These are phyloP conservation scores for Aspergillus ibericus DNA, from an alignment of 2,329 filamentous ascomycete genomes.

Conservation along the genomic window DNA sequence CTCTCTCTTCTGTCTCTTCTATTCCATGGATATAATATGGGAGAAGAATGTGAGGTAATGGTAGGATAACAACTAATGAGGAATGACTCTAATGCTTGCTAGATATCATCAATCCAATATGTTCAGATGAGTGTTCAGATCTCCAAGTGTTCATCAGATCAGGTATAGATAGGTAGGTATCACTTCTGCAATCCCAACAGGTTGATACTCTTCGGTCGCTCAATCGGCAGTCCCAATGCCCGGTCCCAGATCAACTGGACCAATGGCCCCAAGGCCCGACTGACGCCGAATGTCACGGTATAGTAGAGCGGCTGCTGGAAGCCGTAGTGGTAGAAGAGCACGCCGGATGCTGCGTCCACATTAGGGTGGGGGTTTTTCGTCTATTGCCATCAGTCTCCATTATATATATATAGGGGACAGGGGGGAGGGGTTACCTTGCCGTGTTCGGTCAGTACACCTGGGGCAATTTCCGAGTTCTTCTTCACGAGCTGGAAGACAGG, in stretches of 20 bases:
- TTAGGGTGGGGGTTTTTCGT: slow-evolving; percentile 98
- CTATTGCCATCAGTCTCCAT: slow-evolving; percentile 35
- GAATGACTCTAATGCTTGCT: not conserved
- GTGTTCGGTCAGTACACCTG: slow-evolving; percentile 85
- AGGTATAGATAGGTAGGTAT: not conserved
- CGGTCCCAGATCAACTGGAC: slow-evolving; percentile 97
- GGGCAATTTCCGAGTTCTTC: slow-evolving; percentile 89
- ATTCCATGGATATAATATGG: not conserved
- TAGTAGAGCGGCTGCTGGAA: slow-evolving; percentile 98
- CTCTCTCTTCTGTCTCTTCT: too few species aligned
- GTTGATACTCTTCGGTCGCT: slow-evolving; percentile 97
- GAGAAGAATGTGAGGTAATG: not conserved
- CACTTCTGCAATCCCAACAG: slow-evolving; percentile 66
- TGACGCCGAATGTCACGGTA: slow-evolving; percentile 68
- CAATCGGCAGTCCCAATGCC: slow-evolving; percentile 88
- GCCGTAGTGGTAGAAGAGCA: slow-evolving; percentile 96
- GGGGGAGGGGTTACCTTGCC: slow-evolving; percentile 64
- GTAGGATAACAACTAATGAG: not conserved
- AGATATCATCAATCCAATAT: too few species aligned
- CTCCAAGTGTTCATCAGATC: too few species aligned
- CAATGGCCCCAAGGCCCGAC: slow-evolving; percentile 75
- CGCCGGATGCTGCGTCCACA: slow-evolving; percentile 88
- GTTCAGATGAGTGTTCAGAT: too few species aligned
- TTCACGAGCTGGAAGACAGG: slow-evolving; percentile 93
- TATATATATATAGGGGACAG: slow-evolving; percentile 8